These are phyloP conservation scores for Rhizoclosmatium hyalinum DNA, from an alignment of 371 early-diverging fungal species.

Conservation along the genomic window DNA sequence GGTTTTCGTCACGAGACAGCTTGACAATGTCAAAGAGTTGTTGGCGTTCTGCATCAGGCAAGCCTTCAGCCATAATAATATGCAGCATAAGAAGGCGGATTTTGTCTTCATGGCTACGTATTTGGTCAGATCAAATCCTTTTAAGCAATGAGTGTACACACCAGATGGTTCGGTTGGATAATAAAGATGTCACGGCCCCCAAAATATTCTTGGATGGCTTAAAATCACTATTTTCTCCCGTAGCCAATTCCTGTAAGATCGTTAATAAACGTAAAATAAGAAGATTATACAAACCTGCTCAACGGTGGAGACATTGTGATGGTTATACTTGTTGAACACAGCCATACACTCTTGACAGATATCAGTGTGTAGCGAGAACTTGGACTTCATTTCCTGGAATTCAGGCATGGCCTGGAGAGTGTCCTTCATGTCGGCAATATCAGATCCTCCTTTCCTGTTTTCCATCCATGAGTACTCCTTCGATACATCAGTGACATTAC, in stretches of 20 bases:
- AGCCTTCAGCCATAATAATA: constrained; percentile 76
- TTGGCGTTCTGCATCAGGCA: constrained; percentile 71
- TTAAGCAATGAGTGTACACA: background rate
- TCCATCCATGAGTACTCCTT: background rate
- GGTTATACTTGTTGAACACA: constrained; percentile 71
- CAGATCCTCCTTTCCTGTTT: background rate
- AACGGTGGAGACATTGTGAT: constrained; percentile 70
- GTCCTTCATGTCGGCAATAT: constrained; percentile 80
- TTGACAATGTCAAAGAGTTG: constrained; percentile 76
- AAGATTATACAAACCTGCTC: constrained; percentile 64
- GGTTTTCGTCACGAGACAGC: constrained; percentile 73
- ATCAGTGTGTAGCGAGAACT: constrained; percentile 87
- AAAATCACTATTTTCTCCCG: constrained; percentile 87
- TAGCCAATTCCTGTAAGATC: constrained; percentile 76
- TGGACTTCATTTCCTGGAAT: constrained; percentile 85
- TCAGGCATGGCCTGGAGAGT: constrained; percentile 86
- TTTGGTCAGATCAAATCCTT: background rate
- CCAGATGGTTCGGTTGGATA: constrained; percentile 41
- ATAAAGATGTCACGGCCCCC: constrained; percentile 75
- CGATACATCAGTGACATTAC: background rate
- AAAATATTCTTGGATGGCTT: constrained; percentile 70
- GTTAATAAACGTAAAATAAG: background rate
- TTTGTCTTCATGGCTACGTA: constrained; percentile 69
- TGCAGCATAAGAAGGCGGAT: constrained; percentile 86
- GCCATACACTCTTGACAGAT: constrained; percentile 85